phyloP scores from a whole-genome alignment of 108 stramenopile genomes.

The Skeletonema costatum region DNA sequence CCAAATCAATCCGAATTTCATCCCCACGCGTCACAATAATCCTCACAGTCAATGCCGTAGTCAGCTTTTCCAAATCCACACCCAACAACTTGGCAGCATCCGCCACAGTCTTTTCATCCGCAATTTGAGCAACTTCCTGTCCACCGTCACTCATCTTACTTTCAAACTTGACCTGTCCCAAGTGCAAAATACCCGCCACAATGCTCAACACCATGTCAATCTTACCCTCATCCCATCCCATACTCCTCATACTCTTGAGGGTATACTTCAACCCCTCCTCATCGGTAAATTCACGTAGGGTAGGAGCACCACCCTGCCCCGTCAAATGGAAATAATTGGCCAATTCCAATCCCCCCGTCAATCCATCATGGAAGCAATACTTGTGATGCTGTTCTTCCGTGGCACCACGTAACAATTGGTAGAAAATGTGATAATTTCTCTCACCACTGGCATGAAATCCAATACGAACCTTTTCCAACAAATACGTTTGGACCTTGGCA shows the following conservation, averaged over 20 bases:
- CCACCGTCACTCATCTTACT: conserved; percentile 60
- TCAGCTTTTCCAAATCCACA: conserved; percentile 76
- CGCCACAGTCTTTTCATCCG: conserved; percentile 62
- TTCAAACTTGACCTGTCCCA: conserved; percentile 88
- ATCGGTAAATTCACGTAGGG: conserved; percentile 89
- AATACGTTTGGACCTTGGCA: conserved; percentile 95
- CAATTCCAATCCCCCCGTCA: conserved; percentile 77
- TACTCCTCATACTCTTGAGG: conserved; percentile 77
- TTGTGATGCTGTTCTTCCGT: conserved; percentile 82
- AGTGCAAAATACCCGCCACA: conserved; percentile 89
- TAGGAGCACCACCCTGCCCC: conserved; percentile 87
- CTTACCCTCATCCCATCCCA: conserved; percentile 77
- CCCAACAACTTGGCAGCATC: conserved; percentile 81
- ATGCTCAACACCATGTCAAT: conserved; percentile 75
- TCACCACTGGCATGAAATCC: conserved; percentile 91
- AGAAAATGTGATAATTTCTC: conserved; percentile 94
- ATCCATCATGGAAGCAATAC: conserved; percentile 78
- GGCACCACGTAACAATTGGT: conserved; percentile 90
- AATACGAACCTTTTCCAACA: conserved; percentile 96
- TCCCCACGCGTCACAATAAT: conserved; percentile 85
- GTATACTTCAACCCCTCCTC: conserved; percentile 88
- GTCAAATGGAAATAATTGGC: conserved; percentile 84
- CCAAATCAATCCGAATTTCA: conserved; percentile 75
- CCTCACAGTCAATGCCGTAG: conserved; percentile 77
- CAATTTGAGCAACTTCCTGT: conserved; percentile 68